Base-by-base conservation (phyloP, 169 alveolate genomes). In the Plasmodium blacklocki region DNA sequence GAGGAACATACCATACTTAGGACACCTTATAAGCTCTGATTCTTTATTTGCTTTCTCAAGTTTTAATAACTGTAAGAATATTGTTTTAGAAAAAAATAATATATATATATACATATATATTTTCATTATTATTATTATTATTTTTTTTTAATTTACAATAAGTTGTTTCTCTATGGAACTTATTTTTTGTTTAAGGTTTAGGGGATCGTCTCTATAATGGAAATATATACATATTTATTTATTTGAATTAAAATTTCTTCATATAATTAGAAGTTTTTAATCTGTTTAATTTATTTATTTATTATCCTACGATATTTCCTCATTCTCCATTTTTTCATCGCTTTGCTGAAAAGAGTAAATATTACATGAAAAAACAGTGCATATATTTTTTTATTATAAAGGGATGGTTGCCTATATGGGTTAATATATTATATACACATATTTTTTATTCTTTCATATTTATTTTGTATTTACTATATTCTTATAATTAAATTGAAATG, bases 131-230 rank as follows among this genome's bases (percentile, higher is more conserved):
- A 39, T 39, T 39, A 39, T 39, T 39, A 5, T 39, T 26, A 26
- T 39, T 39, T 39, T 39, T 39, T 39, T 5, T 6, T 39, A 39
- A 39, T 39, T 14, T 80, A 80, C 90, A 12, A 71, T 80, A 29
- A 80, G 47, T 49, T 80, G 90, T 26, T 80, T 80, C 49, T 66
- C 83, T 39, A 80, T 54, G 73, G 83, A 80, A 67, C 32, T 54
- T 66, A 60, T 80, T 15, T 54, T 80, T 39, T 80, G 66, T 23
- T 60, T 68, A 2, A 52, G 32, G 14, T 80, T 67, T 15, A 26
- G 47, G 1, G 49, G 47, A 8, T 47, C 29, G 50, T 5, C 15
- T 47, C 90, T 80, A 47, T 2, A 62, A 19, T 26, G 18, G 23
- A 62, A 43, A n/a, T 43, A 54, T 39, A 11, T 8, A 45, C 8